Evolutionary conservation across 202 grass and related monocot species (phyloP).

Genomic region (Carex sylvatica): DNA sequence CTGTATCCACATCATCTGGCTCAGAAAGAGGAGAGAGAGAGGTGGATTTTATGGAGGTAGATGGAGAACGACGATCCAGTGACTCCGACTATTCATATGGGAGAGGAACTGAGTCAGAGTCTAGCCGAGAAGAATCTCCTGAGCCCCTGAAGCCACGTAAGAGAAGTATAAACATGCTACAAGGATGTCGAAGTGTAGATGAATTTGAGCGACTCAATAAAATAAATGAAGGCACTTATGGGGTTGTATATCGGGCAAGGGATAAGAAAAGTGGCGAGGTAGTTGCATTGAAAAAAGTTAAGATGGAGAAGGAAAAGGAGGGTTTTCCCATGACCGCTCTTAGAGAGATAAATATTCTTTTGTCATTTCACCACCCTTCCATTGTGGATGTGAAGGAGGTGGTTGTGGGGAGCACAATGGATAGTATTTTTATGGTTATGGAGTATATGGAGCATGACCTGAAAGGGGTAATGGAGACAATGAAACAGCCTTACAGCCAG

Average conservation of each 20-base stretch:
- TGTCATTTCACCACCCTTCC: slow-evolving; percentile 74
- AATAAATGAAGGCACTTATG: slow-evolving; percentile 90
- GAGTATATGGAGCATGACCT: slow-evolving; percentile 97
- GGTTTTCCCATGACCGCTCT: slow-evolving; percentile 86
- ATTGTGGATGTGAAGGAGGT: slow-evolving; percentile 93
- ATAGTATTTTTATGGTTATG: slow-evolving; percentile 91
- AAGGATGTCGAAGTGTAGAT: slow-evolving; percentile 82
- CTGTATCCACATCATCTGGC: slow-evolving; percentile 35
- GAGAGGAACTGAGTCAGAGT: slow-evolving; percentile 33
- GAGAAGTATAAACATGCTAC: slow-evolving; percentile 81
- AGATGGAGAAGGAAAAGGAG: slow-evolving; percentile 76
- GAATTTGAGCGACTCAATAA: slow-evolving; percentile 82
- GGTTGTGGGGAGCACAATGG: slow-evolving; percentile 67
- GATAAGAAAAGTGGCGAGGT: slow-evolving; percentile 74
- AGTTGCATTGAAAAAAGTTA: slow-evolving; percentile 92
- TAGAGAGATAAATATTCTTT: slow-evolving; percentile 89
- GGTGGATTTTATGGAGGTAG: slow-evolving; percentile 41
- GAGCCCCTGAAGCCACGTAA: slow-evolving; percentile 23
- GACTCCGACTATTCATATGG: slow-evolving; percentile 25
- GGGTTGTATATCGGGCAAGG: slow-evolving; percentile 79
- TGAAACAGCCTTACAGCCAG: slow-evolving; percentile 79
- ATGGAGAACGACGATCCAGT: slow-evolving; percentile 27
- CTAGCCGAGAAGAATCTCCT: slow-evolving; percentile 39
- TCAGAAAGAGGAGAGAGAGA: slow-evolving; percentile 43
- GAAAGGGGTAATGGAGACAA: slow-evolving; percentile 83